Evolutionary conservation across 2,329 filamentous ascomycete species (phyloP), one percentile per base, ranked within the genome.

Genomic region (Aspergillus hortae): DNA sequence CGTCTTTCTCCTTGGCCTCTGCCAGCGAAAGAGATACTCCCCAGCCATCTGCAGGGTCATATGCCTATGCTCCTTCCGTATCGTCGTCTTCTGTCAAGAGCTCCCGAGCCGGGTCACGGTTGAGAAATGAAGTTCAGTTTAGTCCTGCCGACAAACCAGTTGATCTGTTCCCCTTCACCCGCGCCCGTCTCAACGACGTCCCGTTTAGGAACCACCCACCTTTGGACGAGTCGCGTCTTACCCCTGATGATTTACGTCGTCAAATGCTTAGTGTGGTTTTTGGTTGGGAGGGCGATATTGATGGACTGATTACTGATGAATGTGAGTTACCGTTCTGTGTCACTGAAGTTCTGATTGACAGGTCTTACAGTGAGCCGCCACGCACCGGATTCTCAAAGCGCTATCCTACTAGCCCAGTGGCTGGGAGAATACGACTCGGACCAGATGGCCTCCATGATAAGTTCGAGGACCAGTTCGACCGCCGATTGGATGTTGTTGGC

Each of bases 401-500:
- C 88, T 11, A 89, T 97, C 47, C 80, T 97, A 36, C 80, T 99
- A 4, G 82, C 90, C 1, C 95, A 95, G 70, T 99, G 94, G 94
- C 81, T 99, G 0, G 91, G 92, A 12, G 89, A 96, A 56, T 84
- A 90, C 35, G 86, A 90, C 53, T 81, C 87, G 0, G 90, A 96
- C 62, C 81, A 90, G 38, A 89, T 96, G 82, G 81, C 85, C 10
- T 84, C 89, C 2, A 89, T 87, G 76, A 74, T 85, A 35, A 76
- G 84, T 41, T 88, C 90, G 0, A 85, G 92, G 59, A 87, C 89
- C n/a, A 92, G 94, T 81, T 92, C 90, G 9, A 90, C 89, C 2
- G 89, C 90, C 0, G 94, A 97, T 71, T 99, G 94, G 94, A 96
- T 99, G 90, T 75, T 97, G 53, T 77, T 99, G 33, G 92, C 94